Conservation (phyloP, 2,329 filamentous ascomycete species). For the Aspergillus transmontanensis region DNA sequence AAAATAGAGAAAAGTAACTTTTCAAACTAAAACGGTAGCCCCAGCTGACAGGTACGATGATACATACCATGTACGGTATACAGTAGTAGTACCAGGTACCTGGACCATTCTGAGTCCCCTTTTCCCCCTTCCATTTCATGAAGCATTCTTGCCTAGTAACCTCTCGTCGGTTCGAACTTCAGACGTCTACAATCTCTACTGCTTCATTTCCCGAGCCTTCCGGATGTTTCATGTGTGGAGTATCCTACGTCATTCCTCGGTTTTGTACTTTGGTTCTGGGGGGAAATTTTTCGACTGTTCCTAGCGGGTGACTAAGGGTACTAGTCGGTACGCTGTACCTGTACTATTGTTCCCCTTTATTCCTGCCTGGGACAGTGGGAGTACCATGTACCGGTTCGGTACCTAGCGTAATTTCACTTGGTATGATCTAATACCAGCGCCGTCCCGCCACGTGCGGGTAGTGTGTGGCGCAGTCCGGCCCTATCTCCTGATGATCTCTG, state of each 20-base stretch:
- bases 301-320: not conserved
- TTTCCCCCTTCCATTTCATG: not conserved
- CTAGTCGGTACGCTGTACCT: constrained; percentile 2
- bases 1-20: not conserved
- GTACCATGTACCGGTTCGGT: not conserved
- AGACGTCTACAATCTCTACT: not conserved
- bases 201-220: constrained; percentile 1
- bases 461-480: constrained; percentile 9
- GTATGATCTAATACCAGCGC: not conserved
- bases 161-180: not conserved
- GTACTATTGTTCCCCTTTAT: not conserved
- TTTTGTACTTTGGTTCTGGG: not conserved
- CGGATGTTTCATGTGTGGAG: constrained; percentile 4
- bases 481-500: constrained; percentile 5
- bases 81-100: not conserved
- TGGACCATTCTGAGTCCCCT: not conserved
- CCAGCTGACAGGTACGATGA: not conserved
- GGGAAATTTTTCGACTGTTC: not conserved
- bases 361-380: not conserved
- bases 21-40: not conserved
- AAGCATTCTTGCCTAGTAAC: not conserved
- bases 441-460: constrained; percentile 5
- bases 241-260: constrained; percentile 3
- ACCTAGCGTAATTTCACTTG: not conserved
- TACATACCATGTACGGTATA: not conserved